phyloP scores from a whole-genome alignment of 2,329 filamentous ascomycete genomes.

The Colletotrichum spaethianum region DNA sequence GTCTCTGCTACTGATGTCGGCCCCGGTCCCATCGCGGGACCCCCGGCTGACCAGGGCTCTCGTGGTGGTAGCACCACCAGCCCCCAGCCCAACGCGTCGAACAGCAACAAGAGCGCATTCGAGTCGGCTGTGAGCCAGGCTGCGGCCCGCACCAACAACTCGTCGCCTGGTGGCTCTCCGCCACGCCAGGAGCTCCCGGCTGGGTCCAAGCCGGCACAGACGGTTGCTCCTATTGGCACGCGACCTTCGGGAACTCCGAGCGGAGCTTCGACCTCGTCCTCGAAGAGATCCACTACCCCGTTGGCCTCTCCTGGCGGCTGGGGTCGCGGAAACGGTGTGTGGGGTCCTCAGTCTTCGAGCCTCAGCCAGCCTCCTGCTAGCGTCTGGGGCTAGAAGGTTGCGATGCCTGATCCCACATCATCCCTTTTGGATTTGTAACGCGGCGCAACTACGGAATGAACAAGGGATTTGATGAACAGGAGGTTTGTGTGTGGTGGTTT shows the following conservation, averaged over 20 bases:
- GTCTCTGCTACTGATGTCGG: conserved; percentile 55
- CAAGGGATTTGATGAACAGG: conserved; percentile 11
- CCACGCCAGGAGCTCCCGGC: conserved; percentile 75
- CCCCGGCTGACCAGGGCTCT: conserved; percentile 69
- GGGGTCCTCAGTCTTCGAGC: conserved; percentile 82
- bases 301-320: conserved; percentile 90
- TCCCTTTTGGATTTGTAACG: conserved; percentile 8
- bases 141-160: conserved; percentile 84
- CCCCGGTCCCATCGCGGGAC: conserved; percentile 60
- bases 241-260: conserved; percentile 77
- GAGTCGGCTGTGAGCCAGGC: conserved; percentile 78
- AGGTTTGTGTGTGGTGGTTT: conserved; percentile 29
- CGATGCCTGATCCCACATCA: not conserved
- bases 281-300: conserved; percentile 89
- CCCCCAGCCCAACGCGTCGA: conserved; percentile 77
- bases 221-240: conserved; percentile 94
- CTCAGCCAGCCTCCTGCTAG: conserved; percentile 87
- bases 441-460: conserved; percentile 21
- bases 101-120: conserved; percentile 68
- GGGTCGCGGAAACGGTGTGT: conserved; percentile 85
- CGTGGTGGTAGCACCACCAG: conserved; percentile 90
- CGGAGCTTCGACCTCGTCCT: conserved; percentile 60
- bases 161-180: conserved; percentile 85
- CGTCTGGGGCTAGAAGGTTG: conserved; percentile 83
- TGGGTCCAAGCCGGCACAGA: conserved; percentile 67